A percentile compares a stretch with the other conserved stretches of the same genome.
Evolutionary conservation across 1,284 basidiomycete genomes (phyloP).

Genomic region (Tylopilus sp.): DNA sequence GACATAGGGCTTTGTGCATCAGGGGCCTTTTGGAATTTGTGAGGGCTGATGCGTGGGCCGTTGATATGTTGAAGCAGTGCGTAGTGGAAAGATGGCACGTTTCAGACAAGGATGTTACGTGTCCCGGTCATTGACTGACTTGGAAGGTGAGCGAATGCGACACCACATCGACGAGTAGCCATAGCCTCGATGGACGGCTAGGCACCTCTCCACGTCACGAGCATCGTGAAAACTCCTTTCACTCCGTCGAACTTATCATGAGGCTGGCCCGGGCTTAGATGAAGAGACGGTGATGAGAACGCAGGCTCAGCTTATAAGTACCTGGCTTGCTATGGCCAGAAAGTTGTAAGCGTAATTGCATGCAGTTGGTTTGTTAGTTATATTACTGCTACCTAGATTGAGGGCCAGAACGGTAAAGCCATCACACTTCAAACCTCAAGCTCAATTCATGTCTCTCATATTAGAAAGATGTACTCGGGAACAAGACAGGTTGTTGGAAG

Average conservation of each 20-base stretch:
- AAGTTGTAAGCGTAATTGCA: neutral
- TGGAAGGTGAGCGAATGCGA: neutral
- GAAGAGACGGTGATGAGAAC: neutral
- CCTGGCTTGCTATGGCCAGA: neutral
- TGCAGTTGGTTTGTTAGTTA: neutral
- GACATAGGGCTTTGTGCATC: no score
- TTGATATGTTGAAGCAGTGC: neutral
- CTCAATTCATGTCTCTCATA: no score
- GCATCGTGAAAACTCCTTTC: conserved; percentile 86
- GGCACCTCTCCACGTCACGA: conserved; percentile 89
- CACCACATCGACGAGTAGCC: conserved; percentile 8
- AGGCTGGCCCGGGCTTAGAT: neutral
- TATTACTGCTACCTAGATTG: no score
- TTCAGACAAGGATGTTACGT: neutral
- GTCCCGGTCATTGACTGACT: neutral
- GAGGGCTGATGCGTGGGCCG: neutral
- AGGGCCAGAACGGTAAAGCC: no score
- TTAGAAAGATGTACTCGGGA: no score
- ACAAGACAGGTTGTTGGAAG: no score
- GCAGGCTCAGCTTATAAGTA: neutral
- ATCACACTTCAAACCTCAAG: no score
- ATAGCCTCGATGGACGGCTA: neutral
- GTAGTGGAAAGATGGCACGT: conserved; percentile 2
- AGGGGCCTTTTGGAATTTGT: no score
- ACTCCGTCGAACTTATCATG: conserved; percentile 56